Evolutionary conservation across 2,329 filamentous ascomycete species (phyloP), one percentile per base, ranked within the genome.

Genomic region (Onygenales sp.): DNA sequence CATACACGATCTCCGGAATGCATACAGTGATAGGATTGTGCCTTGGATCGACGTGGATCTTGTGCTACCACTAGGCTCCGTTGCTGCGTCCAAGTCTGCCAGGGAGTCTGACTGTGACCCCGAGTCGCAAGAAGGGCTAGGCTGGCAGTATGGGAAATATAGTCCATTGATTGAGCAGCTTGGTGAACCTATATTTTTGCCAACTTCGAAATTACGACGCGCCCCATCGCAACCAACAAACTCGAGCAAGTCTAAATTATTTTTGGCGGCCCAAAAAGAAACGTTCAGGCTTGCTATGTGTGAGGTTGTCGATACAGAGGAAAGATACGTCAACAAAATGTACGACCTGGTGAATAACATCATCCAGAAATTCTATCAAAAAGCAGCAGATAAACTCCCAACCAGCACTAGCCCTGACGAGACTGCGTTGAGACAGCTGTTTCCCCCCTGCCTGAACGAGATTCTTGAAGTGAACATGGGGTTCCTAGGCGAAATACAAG

Each of bases 281-380:
- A 86, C 87, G 51, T 74, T 96, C 59, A 83, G 91, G 42, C 86
- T 91, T 69, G 92, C 95, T 68, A 84, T 98, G 77, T 84, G 82
- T 55, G 93, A 98, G 68, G 74, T 97, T 55, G 82, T 96, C 36
- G 88, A 95, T 63, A 98, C 93, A 0, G 93, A 98, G 68, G 89
- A 93, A 66, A 85, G 88, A 67, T 98, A 97, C 69, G 89, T 98
- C 42, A 79, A 81, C 62, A 96, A 97, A 68, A 72, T 98, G 53
- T 82, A 87, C 57, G 87, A 93, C 59, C 73, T 98, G 56, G 86
- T 95, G 42, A 83, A 87, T 57, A 82, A 85, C 55, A 83, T 96
- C 33, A 89, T 89, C 31, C 81, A 83, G 52, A 87, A 94, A 57
- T 91, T 94, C 62, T 83, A 87, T 34, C 74, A 84, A 49, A 85